A percentile compares a stretch with the other conserved stretches of the same genome.
Evolutionary conservation across 2,329 filamentous ascomycete species (phyloP).

Genomic region (Epichloe sp.): DNA sequence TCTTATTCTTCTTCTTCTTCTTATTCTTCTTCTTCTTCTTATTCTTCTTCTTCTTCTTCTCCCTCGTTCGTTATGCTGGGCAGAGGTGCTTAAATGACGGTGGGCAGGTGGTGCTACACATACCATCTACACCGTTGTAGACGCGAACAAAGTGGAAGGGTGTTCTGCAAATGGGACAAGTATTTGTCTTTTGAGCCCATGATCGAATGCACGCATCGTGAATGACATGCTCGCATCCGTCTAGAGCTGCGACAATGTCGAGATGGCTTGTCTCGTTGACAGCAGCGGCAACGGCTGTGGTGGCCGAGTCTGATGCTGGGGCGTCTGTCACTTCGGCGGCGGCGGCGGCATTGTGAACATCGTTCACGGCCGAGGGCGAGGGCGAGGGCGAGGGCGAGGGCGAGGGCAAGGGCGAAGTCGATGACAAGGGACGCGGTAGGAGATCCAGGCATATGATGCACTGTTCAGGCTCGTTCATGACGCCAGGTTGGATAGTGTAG

Average conservation of each 20-base stretch:
- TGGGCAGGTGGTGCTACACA: constrained; percentile 20
- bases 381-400: background rate
- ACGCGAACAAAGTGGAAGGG: constrained; percentile 85
- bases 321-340: background rate
- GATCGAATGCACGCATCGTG: constrained; percentile 87
- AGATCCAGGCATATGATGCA: constrained; percentile 58
- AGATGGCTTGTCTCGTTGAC: constrained; percentile 19
- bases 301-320: constrained; percentile 9
- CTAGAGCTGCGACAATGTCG: constrained; percentile 43
- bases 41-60: background rate
- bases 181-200: constrained; percentile 95
- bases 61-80: background rate
- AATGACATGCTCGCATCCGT: constrained; percentile 79
- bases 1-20: background rate
- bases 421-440: constrained; percentile 27
- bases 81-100: background rate
- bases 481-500: constrained; percentile 26
- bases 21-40: background rate
- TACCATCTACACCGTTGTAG: constrained; percentile 67
- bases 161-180: constrained; percentile 91
- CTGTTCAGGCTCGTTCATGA: constrained; percentile 45
- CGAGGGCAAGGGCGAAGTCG: background rate
- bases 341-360: constrained; percentile 2
- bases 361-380: constrained; percentile 10
- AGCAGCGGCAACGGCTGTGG: constrained; percentile 5